phyloP scores from a whole-genome alignment of 2,329 filamentous ascomycete species.

The Beauveria asiatica region DNA sequence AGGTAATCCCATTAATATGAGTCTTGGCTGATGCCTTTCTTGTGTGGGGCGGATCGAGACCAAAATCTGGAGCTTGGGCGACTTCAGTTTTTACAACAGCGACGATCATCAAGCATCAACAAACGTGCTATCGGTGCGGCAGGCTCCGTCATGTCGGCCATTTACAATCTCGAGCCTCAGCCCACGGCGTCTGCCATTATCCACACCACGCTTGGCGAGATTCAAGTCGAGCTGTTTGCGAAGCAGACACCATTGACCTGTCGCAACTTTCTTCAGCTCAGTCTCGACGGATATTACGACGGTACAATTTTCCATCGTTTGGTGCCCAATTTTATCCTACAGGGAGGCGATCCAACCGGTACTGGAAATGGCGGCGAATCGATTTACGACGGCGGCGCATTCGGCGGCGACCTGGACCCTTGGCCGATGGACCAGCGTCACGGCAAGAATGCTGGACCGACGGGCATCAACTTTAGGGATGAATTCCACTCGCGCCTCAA shows the following conservation, averaged over 20 bases:
- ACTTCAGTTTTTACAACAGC: not conserved
- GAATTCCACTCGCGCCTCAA: conserved; percentile 89
- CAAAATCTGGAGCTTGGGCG: not conserved
- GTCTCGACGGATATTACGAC: conserved; percentile 91
- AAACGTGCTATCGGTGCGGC: not conserved
- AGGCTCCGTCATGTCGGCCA: conserved; percentile 61
- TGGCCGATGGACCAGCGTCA: conserved; percentile 58
- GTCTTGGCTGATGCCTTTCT: not conserved
- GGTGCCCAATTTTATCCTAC: conserved; percentile 83
- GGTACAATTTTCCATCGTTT: conserved; percentile 90
- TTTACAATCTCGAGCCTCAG: conserved; percentile 92
- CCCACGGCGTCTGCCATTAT: conserved; percentile 87
- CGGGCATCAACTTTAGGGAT: conserved; percentile 60
- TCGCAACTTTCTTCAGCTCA: conserved; percentile 93
- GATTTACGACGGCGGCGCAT: conserved; percentile 79
- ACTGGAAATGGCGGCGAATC: conserved; percentile 87
- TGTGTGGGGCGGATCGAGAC: not conserved
- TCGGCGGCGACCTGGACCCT: conserved; percentile 63
- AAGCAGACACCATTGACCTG: conserved; percentile 87
- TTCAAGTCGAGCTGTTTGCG: conserved; percentile 88
- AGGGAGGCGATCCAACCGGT: conserved; percentile 89
- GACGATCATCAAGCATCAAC: not conserved
- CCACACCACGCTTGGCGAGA: conserved; percentile 81
- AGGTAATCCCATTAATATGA: not conserved
- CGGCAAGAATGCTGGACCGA: conserved; percentile 51